Conservation (phyloP, 2,329 filamentous ascomycete species). For the Aspergillus nomiae region DNA sequence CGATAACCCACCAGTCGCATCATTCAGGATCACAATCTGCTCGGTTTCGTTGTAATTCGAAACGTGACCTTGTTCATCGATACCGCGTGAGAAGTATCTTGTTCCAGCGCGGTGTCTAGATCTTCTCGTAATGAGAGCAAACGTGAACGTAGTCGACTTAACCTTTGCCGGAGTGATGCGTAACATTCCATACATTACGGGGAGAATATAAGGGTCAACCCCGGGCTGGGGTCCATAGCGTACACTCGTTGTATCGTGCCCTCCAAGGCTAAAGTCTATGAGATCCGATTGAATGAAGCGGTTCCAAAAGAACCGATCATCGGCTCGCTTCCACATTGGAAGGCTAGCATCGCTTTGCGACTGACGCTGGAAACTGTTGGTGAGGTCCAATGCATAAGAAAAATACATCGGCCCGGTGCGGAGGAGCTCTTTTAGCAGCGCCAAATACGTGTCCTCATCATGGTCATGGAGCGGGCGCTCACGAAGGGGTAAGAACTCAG, state of each 20-base stretch:
- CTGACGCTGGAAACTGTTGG: constrained; percentile 95
- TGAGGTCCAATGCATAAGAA: constrained; percentile 94
- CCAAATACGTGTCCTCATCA: constrained; percentile 90
- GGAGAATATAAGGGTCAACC: constrained; percentile 88
- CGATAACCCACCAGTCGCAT: constrained; percentile 70
- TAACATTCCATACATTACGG: constrained; percentile 94
- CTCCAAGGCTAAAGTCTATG: constrained; percentile 78
- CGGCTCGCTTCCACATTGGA: constrained; percentile 87
- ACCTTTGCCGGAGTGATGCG: constrained; percentile 85
- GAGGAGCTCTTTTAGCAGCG: constrained; percentile 77
- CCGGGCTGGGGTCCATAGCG: constrained; percentile 64
- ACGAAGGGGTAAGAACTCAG: constrained; percentile 90
- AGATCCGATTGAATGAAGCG: constrained; percentile 87
- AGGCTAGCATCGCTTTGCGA: constrained; percentile 69
- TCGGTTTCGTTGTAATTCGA: constrained; percentile 99
- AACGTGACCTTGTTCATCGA: constrained; percentile 92
- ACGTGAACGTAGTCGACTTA: constrained; percentile 80
- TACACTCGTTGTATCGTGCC: constrained; percentile 48
- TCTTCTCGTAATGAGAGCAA: constrained; percentile 84
- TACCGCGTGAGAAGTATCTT: constrained; percentile 89
- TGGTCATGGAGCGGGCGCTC: constrained; percentile 88
- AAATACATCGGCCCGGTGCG: constrained; percentile 93
- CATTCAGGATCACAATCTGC: constrained; percentile 87
- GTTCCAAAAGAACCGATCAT: constrained; percentile 99
- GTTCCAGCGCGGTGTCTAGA: constrained; percentile 88